Evolutionary conservation across 768 basidiomycete species (phyloP).

Genomic region (Hygrocybe coccinea): DNA sequence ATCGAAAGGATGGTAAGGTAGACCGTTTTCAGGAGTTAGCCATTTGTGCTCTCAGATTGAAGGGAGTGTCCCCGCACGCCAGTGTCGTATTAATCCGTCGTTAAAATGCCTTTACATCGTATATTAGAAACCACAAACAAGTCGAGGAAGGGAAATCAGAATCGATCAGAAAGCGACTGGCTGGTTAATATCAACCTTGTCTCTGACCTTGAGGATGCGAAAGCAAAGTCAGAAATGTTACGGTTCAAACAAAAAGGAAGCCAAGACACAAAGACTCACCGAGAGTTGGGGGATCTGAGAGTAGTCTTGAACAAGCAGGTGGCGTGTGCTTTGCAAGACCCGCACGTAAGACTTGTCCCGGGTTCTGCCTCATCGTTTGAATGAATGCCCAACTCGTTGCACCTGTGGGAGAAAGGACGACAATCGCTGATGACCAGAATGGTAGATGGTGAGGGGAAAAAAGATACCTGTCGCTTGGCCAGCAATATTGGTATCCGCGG

Average conservation of each 20-base stretch:
- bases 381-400: constrained; percentile 2
- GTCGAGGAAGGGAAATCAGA: too few relatives aligned
- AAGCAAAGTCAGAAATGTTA: neutral
- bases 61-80: too few relatives aligned
- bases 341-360: neutral
- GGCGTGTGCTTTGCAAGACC: constrained; percentile 1
- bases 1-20: too few relatives aligned
- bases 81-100: too few relatives aligned
- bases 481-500: neutral
- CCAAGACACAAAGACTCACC: neutral
- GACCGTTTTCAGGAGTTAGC: too few relatives aligned
- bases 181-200: neutral
- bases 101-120: too few relatives aligned
- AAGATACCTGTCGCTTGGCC: neutral
- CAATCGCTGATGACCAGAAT: neutral
- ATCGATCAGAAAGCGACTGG: neutral
- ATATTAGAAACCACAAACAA: too few relatives aligned
- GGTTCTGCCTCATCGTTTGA: neutral
- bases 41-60: too few relatives aligned
- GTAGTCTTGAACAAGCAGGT: neutral
- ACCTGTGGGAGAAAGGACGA: neutral
- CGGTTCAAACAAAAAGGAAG: neutral
- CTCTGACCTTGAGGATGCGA: neutral
- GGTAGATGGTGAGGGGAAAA: neutral
- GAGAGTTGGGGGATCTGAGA: constrained; percentile 3